Evolutionary conservation across 169 alveolate species (phyloP).

Genomic region (Plasmodium chabaudi): DNA sequence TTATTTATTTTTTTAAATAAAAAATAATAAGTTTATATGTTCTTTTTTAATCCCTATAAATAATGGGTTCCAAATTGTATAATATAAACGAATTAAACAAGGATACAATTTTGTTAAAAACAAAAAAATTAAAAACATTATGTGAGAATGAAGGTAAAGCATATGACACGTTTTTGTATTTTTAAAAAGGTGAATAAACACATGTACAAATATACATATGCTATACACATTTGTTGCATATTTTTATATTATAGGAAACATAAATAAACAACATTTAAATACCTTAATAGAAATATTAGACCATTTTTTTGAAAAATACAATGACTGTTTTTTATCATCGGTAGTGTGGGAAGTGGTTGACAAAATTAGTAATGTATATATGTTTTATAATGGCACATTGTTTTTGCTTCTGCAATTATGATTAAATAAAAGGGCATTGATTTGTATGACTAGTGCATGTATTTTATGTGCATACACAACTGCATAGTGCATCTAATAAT

Average conservation of each 20-base stretch:
- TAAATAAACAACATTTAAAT: conserved; percentile 63
- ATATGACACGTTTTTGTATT: background rate
- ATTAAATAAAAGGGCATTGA: too few relatives aligned
- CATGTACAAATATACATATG: background rate
- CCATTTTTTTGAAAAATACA: conserved; percentile 55
- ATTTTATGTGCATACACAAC: background rate
- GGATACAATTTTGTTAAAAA: conserved; percentile 72
- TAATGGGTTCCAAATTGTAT: conserved; percentile 40
- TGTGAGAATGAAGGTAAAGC: conserved; percentile 59
- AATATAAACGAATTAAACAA: conserved; percentile 42
- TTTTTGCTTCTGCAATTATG: too few relatives aligned
- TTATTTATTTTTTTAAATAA: too few relatives aligned
- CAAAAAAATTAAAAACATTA: conserved; percentile 51
- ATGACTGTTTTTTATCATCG: conserved; percentile 59
- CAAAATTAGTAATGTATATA: conserved; percentile 65
- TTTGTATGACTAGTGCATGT: background rate
- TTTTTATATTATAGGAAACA: conserved; percentile 15
- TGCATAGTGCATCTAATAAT: background rate
- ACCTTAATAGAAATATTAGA: conserved; percentile 65
- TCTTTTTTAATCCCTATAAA: conserved; percentile 8
- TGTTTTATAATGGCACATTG: background rate
- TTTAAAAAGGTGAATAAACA: background rate
- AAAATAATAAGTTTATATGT: background rate
- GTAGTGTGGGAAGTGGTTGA: conserved; percentile 76
- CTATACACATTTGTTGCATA: background rate